phyloP scores from a whole-genome alignment of 1,139 yeast species.

The Pichia sp. region DNA sequence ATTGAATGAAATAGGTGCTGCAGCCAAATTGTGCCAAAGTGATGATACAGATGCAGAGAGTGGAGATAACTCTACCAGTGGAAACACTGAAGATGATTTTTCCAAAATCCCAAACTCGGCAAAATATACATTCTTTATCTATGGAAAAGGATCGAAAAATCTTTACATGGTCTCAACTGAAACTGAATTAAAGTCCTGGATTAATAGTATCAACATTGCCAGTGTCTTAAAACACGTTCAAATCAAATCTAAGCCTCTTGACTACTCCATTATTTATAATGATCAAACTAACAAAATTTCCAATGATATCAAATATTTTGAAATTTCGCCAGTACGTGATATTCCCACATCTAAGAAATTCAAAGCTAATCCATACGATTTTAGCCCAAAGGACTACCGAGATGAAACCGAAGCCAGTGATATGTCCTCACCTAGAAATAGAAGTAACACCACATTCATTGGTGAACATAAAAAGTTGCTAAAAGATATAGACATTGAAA shows the following conservation, averaged over 20 bases:
- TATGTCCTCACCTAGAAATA: neutral
- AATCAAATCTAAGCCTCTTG: slow-evolving; percentile 18
- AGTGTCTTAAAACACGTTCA: slow-evolving; percentile 36
- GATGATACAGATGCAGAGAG: too few species aligned
- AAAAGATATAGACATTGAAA: too few species aligned
- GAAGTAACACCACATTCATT: slow-evolving; percentile 6
- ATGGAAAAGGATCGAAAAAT: slow-evolving; percentile 30
- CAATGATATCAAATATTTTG: slow-evolving; percentile 6
- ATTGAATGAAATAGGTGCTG: too few species aligned
- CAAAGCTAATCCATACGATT: neutral
- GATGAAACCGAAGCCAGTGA: neutral
- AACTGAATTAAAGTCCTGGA: slow-evolving; percentile 46
- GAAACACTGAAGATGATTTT: too few species aligned
- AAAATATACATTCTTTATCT: slow-evolving; percentile 25
- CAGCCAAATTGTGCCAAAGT: too few species aligned
- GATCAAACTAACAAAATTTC: neutral
- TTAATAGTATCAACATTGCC: slow-evolving; percentile 44
- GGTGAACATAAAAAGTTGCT: too few species aligned
- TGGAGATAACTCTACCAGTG: too few species aligned
- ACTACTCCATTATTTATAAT: slow-evolving; percentile 2
- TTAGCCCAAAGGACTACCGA: neutral
- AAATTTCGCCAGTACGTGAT: slow-evolving; percentile 3
- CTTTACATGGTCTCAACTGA: slow-evolving; percentile 24
- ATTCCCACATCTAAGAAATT: neutral
- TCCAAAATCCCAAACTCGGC: too few species aligned